Percentiles rank a stretch among this genome's conserved stretches.
phyloP scores from a whole-genome alignment of 768 basidiomycete genomes.

The Panus rudis region DNA sequence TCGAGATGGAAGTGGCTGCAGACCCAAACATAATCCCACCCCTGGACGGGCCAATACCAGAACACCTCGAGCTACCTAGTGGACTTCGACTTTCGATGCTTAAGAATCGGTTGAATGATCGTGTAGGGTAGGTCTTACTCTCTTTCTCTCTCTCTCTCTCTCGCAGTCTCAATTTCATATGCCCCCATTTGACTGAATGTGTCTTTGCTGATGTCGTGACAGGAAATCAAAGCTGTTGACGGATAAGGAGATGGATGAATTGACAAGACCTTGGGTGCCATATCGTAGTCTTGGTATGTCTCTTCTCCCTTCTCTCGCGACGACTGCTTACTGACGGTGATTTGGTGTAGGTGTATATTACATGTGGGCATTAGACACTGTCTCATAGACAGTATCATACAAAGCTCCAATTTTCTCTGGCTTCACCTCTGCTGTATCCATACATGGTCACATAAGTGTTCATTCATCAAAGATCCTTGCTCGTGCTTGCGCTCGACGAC shows the following conservation, averaged over 20 bases:
- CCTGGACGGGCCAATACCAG: constrained; percentile 20
- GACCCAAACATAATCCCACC: constrained; percentile 43
- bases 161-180: no score
- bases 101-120: constrained; percentile 44
- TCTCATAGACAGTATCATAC: no score
- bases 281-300: constrained; percentile 71
- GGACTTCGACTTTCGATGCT: constrained; percentile 52
- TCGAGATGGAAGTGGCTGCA: no score
- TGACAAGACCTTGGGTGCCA: constrained; percentile 75
- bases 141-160: constrained; percentile 17
- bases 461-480: no score
- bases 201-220: constrained; percentile 50
- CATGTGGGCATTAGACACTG: constrained; percentile 85
- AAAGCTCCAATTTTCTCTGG: no score
- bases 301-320: neutral
- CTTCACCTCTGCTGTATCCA: no score
- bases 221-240: no score
- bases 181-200: constrained; percentile 10
- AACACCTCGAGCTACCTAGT: constrained; percentile 41
- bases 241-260: constrained; percentile 72
- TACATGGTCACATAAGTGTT: no score
- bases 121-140: constrained; percentile 73
- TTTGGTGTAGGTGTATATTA: constrained; percentile 59
- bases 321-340: constrained; percentile 4
- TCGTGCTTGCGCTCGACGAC: no score